These are phyloP conservation scores for Arthroderma sp. DNA, from an alignment of 2,329 filamentous ascomycete species.

Conservation along the genomic window DNA sequence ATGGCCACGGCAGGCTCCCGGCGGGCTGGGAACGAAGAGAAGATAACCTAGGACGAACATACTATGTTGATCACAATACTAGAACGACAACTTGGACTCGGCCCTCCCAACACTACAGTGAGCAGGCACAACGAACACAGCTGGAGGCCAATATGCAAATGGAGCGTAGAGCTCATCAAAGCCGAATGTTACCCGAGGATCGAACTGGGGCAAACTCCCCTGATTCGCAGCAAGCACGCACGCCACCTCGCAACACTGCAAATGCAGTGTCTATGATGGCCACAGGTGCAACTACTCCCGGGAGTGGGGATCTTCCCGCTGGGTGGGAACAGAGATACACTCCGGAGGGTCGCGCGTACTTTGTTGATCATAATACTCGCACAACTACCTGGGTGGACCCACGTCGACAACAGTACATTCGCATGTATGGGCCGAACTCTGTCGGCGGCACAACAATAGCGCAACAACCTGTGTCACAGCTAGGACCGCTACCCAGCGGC, in stretches of 20 bases:
- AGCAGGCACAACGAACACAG: constrained; percentile 61
- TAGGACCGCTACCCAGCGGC: constrained; percentile 86
- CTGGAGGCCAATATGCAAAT: constrained; percentile 85
- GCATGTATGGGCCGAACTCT: constrained; percentile 90
- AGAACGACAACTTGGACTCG: constrained; percentile 93
- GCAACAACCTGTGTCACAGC: constrained; percentile 92
- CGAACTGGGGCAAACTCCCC: constrained; percentile 79
- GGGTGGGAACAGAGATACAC: constrained; percentile 96
- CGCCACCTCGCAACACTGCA: constrained; percentile 31
- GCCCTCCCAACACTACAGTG: constrained; percentile 65
- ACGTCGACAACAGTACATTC: constrained; percentile 90
- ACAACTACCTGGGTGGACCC: constrained; percentile 99
- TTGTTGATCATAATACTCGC: constrained; percentile 95
- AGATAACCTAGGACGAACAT: constrained; percentile 87
- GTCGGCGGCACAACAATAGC: constrained; percentile 60
- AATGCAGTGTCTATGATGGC: constrained; percentile 77
- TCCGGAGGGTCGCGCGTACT: constrained; percentile 87
- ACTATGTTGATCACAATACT: constrained; percentile 97
- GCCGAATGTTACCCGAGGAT: constrained; percentile 89
- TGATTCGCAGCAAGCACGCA: constrained; percentile 32
- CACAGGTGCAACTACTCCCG: constrained; percentile 85
- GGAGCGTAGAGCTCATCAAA: constrained; percentile 86
- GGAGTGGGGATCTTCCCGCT: constrained; percentile 84
- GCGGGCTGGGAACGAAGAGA: constrained; percentile 92
- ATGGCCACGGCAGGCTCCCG: constrained; percentile 83